Base-by-base conservation (phyloP, 805 yeast species). In the Cyberlindnera meyerae region DNA sequence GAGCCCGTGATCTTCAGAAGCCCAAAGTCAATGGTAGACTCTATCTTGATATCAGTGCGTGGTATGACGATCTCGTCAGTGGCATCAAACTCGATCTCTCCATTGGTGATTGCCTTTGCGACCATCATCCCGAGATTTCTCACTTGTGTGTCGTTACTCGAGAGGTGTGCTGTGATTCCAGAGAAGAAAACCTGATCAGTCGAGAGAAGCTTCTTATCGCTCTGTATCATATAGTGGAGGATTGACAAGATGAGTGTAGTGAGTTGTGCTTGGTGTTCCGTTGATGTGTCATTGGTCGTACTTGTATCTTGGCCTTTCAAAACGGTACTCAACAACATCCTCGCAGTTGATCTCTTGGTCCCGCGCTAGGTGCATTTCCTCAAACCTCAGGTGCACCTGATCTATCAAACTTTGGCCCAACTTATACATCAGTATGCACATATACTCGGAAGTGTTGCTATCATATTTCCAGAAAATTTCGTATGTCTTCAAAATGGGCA, bases 51-150 rank as follows among this genome's bases (percentile, higher is more conserved):
- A n/a, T n/a, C n/a, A n/a, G n/a, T n/a, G n/a, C n/a, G n/a, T n/a
- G n/a, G n/a, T n/a, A n/a, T n/a, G n/a, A n/a, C n/a, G 9, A 48
- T 33, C 22, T 42, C 44, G 8, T 57, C 55, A 4, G 59, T 51
- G 2, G 57, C 52, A 5, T 61, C 55, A 39, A 65, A 48, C 5
- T 54, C 49, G 44, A 42, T 44, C 41, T 48, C 47, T 16, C 52
- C 45, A 15, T 54, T 50, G 0, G 55, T 55, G 1, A 75, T 52
- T 12, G 54, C 51, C 48, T 79, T 81, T 1, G 84, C 85, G 6
- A 81, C 54, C 12, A 70, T 49, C 55, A 81, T 73, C 0, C 79
- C 88, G 22, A 79, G 55, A 11, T 64, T 51, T 38, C 84, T 68
- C 2, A 69, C 57, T n/a, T 49, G 52, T 2, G 55, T 48, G 2